These are phyloP conservation scores for Epichloe sylvatica DNA, from an alignment of 2,329 filamentous ascomycete species.

Conservation along the genomic window DNA sequence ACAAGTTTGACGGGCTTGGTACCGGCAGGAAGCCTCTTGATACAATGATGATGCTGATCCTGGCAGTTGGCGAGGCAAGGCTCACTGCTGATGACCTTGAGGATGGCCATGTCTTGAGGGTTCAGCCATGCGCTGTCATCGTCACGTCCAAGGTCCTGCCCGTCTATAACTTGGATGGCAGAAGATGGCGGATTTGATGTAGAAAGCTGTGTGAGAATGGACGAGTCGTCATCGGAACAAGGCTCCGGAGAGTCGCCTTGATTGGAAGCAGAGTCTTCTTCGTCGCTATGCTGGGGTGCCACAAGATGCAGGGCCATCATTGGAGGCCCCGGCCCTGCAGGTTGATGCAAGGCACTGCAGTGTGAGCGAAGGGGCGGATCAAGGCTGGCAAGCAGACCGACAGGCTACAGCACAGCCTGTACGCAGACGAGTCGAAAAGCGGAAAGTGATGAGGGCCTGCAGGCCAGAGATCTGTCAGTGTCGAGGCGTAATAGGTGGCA, in stretches of 20 bases:
- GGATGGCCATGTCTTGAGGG: slow-evolving; percentile 11
- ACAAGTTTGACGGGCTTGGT: slow-evolving; percentile 28
- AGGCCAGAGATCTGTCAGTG: not conserved
- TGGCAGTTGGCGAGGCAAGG: slow-evolving; percentile 2
- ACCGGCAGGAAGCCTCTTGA: slow-evolving; percentile 22
- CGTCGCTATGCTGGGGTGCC: slow-evolving; percentile 9
- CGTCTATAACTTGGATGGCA: slow-evolving; percentile 1
- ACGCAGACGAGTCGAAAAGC: no score
- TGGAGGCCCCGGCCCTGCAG: slow-evolving; percentile 13
- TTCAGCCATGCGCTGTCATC: slow-evolving; percentile 12
- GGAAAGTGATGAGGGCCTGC: not conserved
- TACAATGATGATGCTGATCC: slow-evolving; percentile 3
- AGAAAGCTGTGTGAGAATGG: slow-evolving; percentile 6
- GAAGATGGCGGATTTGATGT: slow-evolving; percentile 7
- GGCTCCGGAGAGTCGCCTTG: slow-evolving; percentile 9
- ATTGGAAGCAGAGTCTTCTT: slow-evolving; percentile 11
- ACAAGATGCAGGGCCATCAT: slow-evolving; percentile 14
- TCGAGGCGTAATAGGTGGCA: not conserved
- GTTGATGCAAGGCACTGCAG: slow-evolving; percentile 11
- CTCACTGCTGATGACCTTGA: slow-evolving; percentile 9
- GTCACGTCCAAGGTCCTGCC: slow-evolving; percentile 5
- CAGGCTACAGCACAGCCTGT: not conserved
- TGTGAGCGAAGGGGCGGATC: not conserved
- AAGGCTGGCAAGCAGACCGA: not conserved
- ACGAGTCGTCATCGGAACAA: slow-evolving; percentile 8